A percentile compares a stretch with the other conserved stretches of the same genome.
Conservation (phyloP, 805 yeast genomes). For the Yarrowia deformans region DNA sequence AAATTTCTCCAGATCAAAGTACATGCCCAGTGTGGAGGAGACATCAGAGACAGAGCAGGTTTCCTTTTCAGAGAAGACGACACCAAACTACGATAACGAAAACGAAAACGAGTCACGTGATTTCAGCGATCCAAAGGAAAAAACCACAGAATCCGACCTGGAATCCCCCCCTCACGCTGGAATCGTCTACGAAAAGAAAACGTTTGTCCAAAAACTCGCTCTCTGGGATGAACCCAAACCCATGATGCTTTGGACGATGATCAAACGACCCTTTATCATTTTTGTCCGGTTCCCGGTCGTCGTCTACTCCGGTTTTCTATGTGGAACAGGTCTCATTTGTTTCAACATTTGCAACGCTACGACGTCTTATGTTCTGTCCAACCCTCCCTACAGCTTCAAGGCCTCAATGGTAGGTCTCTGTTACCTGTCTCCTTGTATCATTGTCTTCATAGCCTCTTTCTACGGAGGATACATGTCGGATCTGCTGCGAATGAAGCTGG, state of each 20-base stretch:
- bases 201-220: slow-evolving; percentile 34
- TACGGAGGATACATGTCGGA: slow-evolving; percentile 37
- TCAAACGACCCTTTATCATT: slow-evolving; percentile 29
- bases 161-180: not conserved
- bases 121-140: too few species aligned
- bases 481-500: slow-evolving; percentile 18
- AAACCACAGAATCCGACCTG: not conserved
- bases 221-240: slow-evolving; percentile 34
- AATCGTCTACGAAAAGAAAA: slow-evolving; percentile 10
- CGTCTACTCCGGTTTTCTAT: slow-evolving; percentile 22
- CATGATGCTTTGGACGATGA: slow-evolving; percentile 27
- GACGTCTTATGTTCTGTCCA: slow-evolving; percentile 19
- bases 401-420: slow-evolving; percentile 33
- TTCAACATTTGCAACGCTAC: slow-evolving; percentile 39
- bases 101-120: not conserved
- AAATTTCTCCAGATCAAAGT: slow-evolving; percentile 12
- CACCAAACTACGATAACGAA: not conserved
- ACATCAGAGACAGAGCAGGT: not conserved
- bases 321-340: slow-evolving; percentile 33
- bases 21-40: slow-evolving; percentile 7
- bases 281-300: slow-evolving; percentile 22
- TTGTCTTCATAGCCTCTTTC: slow-evolving; percentile 5
- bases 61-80: not conserved
- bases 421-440: slow-evolving; percentile 20
- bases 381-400: slow-evolving; percentile 35